These are phyloP conservation scores for Coffea canephora DNA, from an alignment of 257 asterid species.

Conservation along the genomic window DNA sequence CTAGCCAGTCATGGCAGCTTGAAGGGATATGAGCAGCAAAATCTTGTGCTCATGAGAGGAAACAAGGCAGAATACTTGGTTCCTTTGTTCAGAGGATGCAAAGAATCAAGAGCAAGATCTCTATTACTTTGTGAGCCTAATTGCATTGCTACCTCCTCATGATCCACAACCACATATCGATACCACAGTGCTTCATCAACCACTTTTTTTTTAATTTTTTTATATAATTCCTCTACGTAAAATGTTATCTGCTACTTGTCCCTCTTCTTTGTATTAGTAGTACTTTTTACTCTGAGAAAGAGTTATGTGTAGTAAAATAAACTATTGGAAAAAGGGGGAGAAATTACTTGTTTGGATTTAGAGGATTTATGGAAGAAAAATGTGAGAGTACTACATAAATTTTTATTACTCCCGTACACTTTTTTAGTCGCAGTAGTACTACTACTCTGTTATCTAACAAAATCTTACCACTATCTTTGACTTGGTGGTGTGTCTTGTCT, in stretches of 20 bases:
- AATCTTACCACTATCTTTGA: conserved; percentile 18
- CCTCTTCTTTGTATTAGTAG: conserved; percentile 11
- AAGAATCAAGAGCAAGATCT: conserved; percentile 46
- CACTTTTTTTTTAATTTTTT: background rate
- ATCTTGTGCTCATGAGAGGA: conserved; percentile 45
- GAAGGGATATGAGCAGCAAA: conserved; percentile 35
- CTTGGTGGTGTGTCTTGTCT: conserved; percentile 5
- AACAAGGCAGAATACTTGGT: conserved; percentile 39
- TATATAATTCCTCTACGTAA: background rate
- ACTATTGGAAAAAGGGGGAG: background rate
- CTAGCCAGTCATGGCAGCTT: conserved; percentile 11
- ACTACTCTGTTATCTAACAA: background rate
- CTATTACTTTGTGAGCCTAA: conserved; percentile 51
- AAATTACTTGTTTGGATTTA: conserved; percentile 12
- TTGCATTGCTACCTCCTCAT: conserved; percentile 76
- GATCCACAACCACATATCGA: conserved; percentile 4
- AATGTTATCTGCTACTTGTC: background rate
- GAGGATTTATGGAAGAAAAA: background rate
- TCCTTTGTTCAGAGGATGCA: conserved; percentile 58
- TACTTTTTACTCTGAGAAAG: conserved; percentile 19
- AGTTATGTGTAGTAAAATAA: conserved; percentile 28
- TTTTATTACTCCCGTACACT: background rate
- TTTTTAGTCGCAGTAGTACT: background rate
- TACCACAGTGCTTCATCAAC: background rate
- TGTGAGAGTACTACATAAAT: background rate